These are phyloP conservation scores for Suillus occidentalis DNA, from an alignment of 768 basidiomycete species.

Conservation along the genomic window DNA sequence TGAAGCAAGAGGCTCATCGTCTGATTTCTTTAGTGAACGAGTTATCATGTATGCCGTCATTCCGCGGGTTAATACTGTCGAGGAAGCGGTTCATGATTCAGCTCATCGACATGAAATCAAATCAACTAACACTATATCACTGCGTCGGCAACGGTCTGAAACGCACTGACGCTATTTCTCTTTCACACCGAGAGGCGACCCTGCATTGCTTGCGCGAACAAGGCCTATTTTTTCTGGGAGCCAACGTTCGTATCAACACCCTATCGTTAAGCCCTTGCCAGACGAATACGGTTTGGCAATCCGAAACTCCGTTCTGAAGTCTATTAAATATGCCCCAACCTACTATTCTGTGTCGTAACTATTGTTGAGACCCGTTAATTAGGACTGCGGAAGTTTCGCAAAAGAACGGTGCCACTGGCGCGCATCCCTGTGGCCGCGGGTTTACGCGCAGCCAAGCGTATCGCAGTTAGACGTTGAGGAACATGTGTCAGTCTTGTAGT, in stretches of 20 bases:
- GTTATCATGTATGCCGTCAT: background rate
- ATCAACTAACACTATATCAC: background rate
- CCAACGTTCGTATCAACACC: background rate
- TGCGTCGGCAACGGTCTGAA: background rate
- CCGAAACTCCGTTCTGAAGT: constrained; percentile 8
- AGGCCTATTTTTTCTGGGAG: background rate
- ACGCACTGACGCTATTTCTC: background rate
- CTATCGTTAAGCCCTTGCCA: background rate
- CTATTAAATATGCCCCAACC: background rate
- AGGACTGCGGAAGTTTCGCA: constrained; percentile 7
- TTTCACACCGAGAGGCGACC: background rate
- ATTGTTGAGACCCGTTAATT: constrained; percentile 8
- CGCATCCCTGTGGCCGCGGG: constrained; percentile 24
- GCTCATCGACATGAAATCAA: constrained; percentile 2
- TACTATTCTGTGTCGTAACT: constrained; percentile 9
- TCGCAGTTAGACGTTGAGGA: constrained; percentile 3
- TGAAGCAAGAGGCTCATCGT: background rate
- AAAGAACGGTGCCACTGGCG: constrained; percentile 18
- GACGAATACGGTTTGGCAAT: constrained; percentile 1
- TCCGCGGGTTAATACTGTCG: constrained; percentile 1
- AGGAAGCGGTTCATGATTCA: background rate
- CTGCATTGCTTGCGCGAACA: constrained; percentile 1
- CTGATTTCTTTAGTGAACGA: background rate
- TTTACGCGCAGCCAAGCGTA: constrained; percentile 19
- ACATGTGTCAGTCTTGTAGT: constrained; percentile 3